Base-by-base conservation (phyloP, 2,329 filamentous ascomycete genomes). In the Nemania abortiva region DNA sequence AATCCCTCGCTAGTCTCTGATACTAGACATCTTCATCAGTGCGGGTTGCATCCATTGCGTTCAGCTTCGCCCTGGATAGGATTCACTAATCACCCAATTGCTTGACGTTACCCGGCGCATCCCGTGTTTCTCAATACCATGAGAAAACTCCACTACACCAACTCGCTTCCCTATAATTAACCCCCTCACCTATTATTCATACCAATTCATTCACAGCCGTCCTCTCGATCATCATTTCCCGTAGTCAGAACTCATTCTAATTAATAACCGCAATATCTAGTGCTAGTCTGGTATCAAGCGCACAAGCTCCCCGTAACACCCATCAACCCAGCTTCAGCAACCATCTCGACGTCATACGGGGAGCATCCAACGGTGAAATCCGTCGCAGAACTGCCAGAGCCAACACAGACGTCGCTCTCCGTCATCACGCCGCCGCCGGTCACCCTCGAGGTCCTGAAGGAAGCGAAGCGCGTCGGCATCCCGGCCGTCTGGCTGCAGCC, bases 401-500 rank as follows among this genome's bases (percentile, higher is more conserved):
- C 95, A 0, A 81, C 81, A 22, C 85, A 92, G 70, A 97, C 94
- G 0, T 90, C 90, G 4, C 84, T 98, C 13, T 95, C 92, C 39
- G 88, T 98, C 76, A 94, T 98, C 78, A 98, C 96, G 13, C 93
- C 93, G 2, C 95, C 96, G 0, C 81, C 86, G 1, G 89, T 93
- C 34, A 97, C 96, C 0, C 86, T 91, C 68, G 83, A 89, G 75
- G 84, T 97, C 7, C 84, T 98, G 49, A 85, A 90, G 70, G 92
- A 97, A 80, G 96, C 95, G 0, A 92, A 90, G 80, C 84, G 87
- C 65, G 84, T 92, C 11, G 91, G 94, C 2, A 83, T 97, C 53
- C 86, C 88, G 20, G 87, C 92, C 29, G 90, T 97, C 5, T 97
- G 93, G 92, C 83, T 98, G 73, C 96, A 98, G 82, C 96, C 96